Conservation (phyloP, 2,329 filamentous ascomycete species). For the Aspergillus aculeatus region DNA sequence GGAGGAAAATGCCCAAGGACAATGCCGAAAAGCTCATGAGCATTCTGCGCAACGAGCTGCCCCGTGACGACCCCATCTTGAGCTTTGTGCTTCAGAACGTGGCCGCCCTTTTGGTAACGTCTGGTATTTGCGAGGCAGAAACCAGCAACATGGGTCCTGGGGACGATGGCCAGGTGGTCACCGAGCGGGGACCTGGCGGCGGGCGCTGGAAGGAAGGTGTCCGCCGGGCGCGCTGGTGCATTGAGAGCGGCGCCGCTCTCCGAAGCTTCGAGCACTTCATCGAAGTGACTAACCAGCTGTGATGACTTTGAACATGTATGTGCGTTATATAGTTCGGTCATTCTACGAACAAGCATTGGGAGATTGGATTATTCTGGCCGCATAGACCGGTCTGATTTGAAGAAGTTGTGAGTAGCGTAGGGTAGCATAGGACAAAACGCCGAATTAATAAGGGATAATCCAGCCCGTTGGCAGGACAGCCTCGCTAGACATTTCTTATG, state of each 20-base stretch:
- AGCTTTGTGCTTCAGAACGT: slow-evolving; percentile 95
- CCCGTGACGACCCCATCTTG: slow-evolving; percentile 76
- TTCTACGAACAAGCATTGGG: neutral
- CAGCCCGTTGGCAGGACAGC: no score
- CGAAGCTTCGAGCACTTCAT: slow-evolving; percentile 81
- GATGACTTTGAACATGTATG: slow-evolving; percentile 9
- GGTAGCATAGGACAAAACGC: no score
- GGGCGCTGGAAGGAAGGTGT: slow-evolving; percentile 95
- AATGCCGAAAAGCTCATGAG: slow-evolving; percentile 81
- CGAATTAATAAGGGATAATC: no score
- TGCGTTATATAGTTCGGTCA: neutral
- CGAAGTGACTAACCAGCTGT: slow-evolving; percentile 66
- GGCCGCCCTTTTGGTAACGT: slow-evolving; percentile 79
- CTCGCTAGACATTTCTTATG: no score
- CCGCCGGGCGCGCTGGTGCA: slow-evolving; percentile 79
- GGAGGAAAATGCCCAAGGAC: slow-evolving; percentile 79
- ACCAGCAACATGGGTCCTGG: slow-evolving; percentile 74
- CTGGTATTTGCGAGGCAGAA: slow-evolving; percentile 83
- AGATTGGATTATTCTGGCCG: neutral
- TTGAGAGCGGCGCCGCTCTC: slow-evolving; percentile 83
- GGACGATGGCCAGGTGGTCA: slow-evolving; percentile 77
- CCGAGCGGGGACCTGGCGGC: slow-evolving; percentile 78
- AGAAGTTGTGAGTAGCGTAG: neutral
- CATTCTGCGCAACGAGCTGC: slow-evolving; percentile 71
- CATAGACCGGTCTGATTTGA: neutral